Evolutionary conservation across 2,329 filamentous ascomycete genomes (phyloP).

Genomic region (Phaeoacremonium minimum): DNA sequence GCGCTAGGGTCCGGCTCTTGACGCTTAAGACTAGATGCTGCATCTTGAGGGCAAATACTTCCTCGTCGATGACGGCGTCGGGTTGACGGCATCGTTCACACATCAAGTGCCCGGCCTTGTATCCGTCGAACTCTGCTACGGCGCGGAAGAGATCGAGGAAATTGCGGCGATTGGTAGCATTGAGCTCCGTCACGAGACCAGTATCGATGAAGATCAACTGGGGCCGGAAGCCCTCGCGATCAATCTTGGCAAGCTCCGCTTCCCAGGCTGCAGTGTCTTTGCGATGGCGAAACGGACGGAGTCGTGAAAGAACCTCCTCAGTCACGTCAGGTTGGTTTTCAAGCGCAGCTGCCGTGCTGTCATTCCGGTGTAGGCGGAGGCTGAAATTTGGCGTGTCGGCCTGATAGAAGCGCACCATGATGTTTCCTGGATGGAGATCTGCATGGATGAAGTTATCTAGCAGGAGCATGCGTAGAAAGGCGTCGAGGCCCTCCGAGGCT

Average conservation of each 20-base stretch:
- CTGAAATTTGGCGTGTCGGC: constrained; percentile 67
- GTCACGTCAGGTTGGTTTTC: constrained; percentile 69
- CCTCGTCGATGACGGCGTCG: constrained; percentile 79
- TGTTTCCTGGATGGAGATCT: constrained; percentile 94
- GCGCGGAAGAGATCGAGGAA: constrained; percentile 95
- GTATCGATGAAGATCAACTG: constrained; percentile 98
- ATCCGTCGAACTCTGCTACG: constrained; percentile 94
- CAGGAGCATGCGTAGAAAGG: constrained; percentile 92
- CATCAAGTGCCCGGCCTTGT: constrained; percentile 93
- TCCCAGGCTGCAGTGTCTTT: constrained; percentile 68
- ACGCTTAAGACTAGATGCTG: constrained; percentile 90
- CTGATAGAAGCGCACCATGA: constrained; percentile 98
- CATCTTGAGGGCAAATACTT: constrained; percentile 94
- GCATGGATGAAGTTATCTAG: constrained; percentile 98
- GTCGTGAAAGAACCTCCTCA: constrained; percentile 75
- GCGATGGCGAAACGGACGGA: constrained; percentile 64
- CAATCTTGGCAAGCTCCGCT: constrained; percentile 59
- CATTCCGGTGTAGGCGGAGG: constrained; percentile 26
- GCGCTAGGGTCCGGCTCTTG: constrained; percentile 83
- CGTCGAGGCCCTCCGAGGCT: constrained; percentile 89
- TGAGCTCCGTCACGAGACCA: constrained; percentile 90
- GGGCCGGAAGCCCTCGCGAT: constrained; percentile 83
- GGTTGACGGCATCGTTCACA: constrained; percentile 92
- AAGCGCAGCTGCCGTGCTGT: constrained; percentile 27
- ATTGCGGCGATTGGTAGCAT: constrained; percentile 78